Percentiles rank a stretch among this genome's conserved stretches.
phyloP scores from a whole-genome alignment of 139 green algal genomes.

The Monoraphidium neglectum region DNA sequence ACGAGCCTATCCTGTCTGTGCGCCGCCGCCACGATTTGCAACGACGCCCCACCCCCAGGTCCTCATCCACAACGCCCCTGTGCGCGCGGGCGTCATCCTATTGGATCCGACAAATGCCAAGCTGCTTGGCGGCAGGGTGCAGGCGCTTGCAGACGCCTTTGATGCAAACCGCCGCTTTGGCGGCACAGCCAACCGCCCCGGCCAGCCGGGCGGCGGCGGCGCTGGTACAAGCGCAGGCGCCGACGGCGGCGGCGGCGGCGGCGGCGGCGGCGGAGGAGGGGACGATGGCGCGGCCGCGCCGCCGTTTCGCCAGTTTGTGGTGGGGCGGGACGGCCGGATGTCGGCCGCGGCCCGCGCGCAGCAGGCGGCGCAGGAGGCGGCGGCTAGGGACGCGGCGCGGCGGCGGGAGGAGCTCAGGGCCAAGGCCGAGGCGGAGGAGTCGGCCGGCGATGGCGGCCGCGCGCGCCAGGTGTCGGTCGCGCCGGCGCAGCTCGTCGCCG shows the following conservation, averaged over 20 bases:
- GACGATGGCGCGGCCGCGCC: slow-evolving; percentile 25
- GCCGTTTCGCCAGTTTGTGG: slow-evolving; percentile 19
- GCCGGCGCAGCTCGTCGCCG: slow-evolving; percentile 9
- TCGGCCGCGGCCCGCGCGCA: neutral
- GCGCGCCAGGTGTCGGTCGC: slow-evolving; percentile 17
- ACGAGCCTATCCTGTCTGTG: neutral
- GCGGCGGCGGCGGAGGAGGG: neutral
- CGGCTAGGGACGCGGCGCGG: neutral
- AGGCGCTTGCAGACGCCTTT: slow-evolving; percentile 20
- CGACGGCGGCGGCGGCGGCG: neutral
- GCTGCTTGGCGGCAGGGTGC: slow-evolving; percentile 24
- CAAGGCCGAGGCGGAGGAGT: neutral
- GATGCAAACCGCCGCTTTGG: slow-evolving; percentile 13
- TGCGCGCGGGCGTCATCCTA: slow-evolving; percentile 10
- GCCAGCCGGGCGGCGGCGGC: neutral
- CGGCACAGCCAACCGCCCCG: slow-evolving; percentile 15
- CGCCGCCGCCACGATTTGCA: too few species aligned
- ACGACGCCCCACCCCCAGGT: neutral
- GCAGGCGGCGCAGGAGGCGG: neutral
- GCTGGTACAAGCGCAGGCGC: slow-evolving; percentile 9
- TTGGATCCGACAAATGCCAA: slow-evolving; percentile 7
- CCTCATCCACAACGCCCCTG: slow-evolving; percentile 2
- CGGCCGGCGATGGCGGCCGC: neutral
- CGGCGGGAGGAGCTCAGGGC: neutral
- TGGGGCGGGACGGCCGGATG: slow-evolving; percentile 12